Evolutionary conservation across 2,329 filamentous ascomycete species (phyloP), one percentile per base, ranked within the genome.

Genomic region (Botrytis tulipae): DNA sequence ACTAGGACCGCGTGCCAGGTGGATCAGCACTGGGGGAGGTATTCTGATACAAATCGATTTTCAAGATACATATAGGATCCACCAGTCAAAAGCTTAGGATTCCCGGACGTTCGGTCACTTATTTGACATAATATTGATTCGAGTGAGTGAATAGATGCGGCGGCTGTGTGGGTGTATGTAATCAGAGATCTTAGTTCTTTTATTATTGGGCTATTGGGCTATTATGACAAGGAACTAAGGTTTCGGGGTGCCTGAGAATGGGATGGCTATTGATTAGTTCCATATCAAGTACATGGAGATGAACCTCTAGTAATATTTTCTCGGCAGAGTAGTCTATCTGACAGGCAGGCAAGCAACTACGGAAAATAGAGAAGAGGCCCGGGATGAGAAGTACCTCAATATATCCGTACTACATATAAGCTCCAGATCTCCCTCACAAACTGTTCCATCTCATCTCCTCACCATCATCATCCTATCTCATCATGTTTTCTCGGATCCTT

Each of bases 401-500:
- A n/a, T 12, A 10, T 29, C 16, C 16, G 25, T 18, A 32, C 4
- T 32, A 29, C 40, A 63, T 63, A 44, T 63, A 63, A 44, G 40
- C 61, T 42, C 2, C 4, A 29, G 32, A n/a, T 29, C 8, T 25
- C 12, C 46, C 25, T 29, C 65, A 40, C 4, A 22, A 22, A 12
- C 3, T 4, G 22, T 51, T 54, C 16, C 48, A 65, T 65, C 42
- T 25, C 48, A 54, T 57, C 48, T 57, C 65, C 12, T 57, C 35
- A 29, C 25, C 46, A 67, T 40, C 35, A 62, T 37, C 32, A 51
- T 37, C 44, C n/a, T 14, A 12, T 40, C 44, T 48, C 59, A 62
- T 32, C 29, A 71, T 63, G 57, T 54, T 62, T 35, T 63, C 61
- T 46, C 44, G 48, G 9, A 42, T 71, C 16, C 37, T 73, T 14